phyloP scores from a whole-genome alignment of 2,329 filamentous ascomycete genomes.

The Aspergillus neoniger region DNA sequence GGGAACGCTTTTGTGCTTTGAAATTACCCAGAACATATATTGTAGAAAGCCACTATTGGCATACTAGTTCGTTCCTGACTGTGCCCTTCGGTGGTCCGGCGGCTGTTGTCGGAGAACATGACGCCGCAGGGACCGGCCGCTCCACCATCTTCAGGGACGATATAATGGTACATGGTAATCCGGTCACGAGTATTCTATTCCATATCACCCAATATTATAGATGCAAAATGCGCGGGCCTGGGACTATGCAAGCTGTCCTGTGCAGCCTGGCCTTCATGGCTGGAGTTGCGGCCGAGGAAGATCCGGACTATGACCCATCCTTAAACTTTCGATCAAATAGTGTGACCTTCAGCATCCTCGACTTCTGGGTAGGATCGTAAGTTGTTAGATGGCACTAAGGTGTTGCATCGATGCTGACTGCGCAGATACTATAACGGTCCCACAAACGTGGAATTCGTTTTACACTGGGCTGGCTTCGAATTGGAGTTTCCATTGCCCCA shows the following conservation, averaged over 20 bases:
- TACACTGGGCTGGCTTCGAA: neutral
- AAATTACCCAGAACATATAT: no score
- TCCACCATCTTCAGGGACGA: neutral
- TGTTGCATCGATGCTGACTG: neutral
- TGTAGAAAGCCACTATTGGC: no score
- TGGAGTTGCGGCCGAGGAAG: neutral
- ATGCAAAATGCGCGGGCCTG: neutral
- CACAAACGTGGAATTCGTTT: neutral
- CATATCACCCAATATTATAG: rapidly evolving
- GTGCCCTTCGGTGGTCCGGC: no score
- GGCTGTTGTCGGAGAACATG: no score
- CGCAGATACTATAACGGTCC: slow-evolving; percentile 2
- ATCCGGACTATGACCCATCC: slow-evolving; percentile 2
- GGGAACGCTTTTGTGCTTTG: no score
- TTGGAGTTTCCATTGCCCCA: neutral
- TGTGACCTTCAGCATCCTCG: slow-evolving; percentile 11
- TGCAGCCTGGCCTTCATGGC: neutral
- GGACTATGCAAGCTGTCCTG: neutral
- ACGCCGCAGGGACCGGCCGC: neutral
- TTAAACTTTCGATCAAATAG: slow-evolving; percentile 13
- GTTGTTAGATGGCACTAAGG: neutral
- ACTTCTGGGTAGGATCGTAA: slow-evolving; percentile 17
- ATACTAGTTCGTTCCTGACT: no score
- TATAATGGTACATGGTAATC: neutral
- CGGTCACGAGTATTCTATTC: neutral